These are phyloP conservation scores for Blastobotrys elegans DNA, from an alignment of 1,139 yeast species.

Conservation along the genomic window DNA sequence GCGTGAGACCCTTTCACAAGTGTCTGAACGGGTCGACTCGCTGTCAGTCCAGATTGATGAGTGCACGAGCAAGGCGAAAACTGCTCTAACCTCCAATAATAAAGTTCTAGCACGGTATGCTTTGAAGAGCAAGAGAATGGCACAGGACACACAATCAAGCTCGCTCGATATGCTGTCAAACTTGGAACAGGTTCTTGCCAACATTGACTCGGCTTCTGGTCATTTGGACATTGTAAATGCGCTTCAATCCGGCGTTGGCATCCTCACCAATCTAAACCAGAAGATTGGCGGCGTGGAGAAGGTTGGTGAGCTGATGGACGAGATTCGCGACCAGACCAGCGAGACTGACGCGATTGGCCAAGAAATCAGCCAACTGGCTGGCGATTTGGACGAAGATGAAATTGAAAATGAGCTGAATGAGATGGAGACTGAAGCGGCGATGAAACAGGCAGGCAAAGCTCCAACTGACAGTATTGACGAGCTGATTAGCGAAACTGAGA, in stretches of 20 bases:
- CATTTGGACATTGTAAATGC: slow-evolving; percentile 30
- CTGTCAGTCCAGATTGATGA: slow-evolving; percentile 24
- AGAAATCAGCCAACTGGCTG: slow-evolving; percentile 26
- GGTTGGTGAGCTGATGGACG: slow-evolving; percentile 35
- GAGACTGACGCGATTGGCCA: slow-evolving; percentile 33
- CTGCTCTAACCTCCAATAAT: slow-evolving; percentile 24
- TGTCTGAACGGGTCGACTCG: slow-evolving; percentile 26
- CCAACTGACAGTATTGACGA: slow-evolving; percentile 5
- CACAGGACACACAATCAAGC: slow-evolving; percentile 28
- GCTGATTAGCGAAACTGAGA: slow-evolving; percentile 6
- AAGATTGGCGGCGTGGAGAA: slow-evolving; percentile 34
- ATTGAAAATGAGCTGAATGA: slow-evolving; percentile 30
- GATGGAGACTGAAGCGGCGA: slow-evolving; percentile 15
- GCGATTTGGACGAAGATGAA: slow-evolving; percentile 28
- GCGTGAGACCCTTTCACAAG: slow-evolving; percentile 26
- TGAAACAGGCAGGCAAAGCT: neutral
- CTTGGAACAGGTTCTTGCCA: slow-evolving; percentile 31
- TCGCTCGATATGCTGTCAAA: slow-evolving; percentile 31
- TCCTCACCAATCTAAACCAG: slow-evolving; percentile 31
- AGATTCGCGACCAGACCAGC: slow-evolving; percentile 31
- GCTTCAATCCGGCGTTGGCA: slow-evolving; percentile 29
- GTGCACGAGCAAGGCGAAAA: slow-evolving; percentile 25
- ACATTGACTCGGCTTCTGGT: slow-evolving; percentile 28
- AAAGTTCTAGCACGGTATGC: slow-evolving; percentile 29
- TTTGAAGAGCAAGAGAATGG: slow-evolving; percentile 26